These are phyloP conservation scores for Ceriops tagal DNA, from an alignment of 345 rosid genomes.

Conservation along the genomic window DNA sequence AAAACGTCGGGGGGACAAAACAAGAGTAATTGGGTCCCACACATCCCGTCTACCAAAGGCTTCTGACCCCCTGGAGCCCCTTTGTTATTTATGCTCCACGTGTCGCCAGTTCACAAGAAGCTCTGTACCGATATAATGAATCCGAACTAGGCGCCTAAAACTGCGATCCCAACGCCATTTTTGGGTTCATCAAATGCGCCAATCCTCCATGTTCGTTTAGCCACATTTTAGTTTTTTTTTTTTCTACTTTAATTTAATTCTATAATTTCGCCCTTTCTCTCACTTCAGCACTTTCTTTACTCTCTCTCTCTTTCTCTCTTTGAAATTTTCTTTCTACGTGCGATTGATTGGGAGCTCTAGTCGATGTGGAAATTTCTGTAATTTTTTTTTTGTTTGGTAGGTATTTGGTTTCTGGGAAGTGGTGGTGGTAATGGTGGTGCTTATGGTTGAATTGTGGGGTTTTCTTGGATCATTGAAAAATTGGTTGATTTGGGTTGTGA, in stretches of 20 bases:
- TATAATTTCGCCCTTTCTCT: neutral
- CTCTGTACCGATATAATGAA: too few relatives aligned
- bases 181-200: neutral
- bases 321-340: neutral
- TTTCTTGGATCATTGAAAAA: too few relatives aligned
- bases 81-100: too few relatives aligned
- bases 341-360: neutral
- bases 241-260: too few relatives aligned
- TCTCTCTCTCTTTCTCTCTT: slow-evolving; percentile 3
- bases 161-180: neutral
- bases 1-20: too few relatives aligned
- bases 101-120: too few relatives aligned
- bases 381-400: neutral
- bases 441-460: neutral
- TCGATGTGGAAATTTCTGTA: neutral
- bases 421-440: neutral
- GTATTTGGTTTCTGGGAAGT: too few relatives aligned
- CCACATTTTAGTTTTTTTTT: slow-evolving; percentile 12
- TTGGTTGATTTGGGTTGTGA: slow-evolving; percentile 11
- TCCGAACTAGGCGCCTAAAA: slow-evolving; percentile 12
- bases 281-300: neutral
- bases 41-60: too few relatives aligned
- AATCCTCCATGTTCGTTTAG: slow-evolving; percentile 10
- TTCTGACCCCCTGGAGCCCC: too few relatives aligned
- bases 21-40: too few relatives aligned